Conservation (phyloP, 768 basidiomycete species). For the Tubosaeta sp. region DNA sequence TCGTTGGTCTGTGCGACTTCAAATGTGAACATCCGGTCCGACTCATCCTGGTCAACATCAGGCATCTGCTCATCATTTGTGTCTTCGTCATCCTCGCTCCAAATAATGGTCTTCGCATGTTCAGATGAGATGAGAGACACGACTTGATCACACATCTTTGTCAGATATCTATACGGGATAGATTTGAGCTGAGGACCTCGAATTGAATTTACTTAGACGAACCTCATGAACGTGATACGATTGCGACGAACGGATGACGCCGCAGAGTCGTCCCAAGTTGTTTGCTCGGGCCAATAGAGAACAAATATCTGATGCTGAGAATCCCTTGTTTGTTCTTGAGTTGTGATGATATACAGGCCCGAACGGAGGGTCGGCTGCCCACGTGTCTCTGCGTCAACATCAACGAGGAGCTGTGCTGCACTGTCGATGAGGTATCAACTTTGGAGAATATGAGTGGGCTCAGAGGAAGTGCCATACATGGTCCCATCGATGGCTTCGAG, state of each 20-base stretch:
- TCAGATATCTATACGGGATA: constrained; percentile 45
- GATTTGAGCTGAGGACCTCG: background rate
- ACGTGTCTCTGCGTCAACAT: constrained; percentile 4
- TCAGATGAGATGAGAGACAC: constrained; percentile 47
- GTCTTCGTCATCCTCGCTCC: constrained; percentile 31
- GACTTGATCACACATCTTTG: constrained; percentile 54
- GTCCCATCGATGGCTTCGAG: constrained; percentile 35
- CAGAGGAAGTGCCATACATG: constrained; percentile 31
- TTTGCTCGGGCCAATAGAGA: constrained; percentile 60
- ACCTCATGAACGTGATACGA: constrained; percentile 62
- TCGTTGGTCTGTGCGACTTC: constrained; percentile 52
- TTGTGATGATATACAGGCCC: constrained; percentile 17
- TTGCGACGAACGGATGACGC: constrained; percentile 44
- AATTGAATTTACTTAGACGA: background rate
- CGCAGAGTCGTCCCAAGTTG: constrained; percentile 53
- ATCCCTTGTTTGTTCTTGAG: background rate
- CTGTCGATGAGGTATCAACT: constrained; percentile 1
- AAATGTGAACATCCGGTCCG: constrained; percentile 49
- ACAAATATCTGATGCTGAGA: constrained; percentile 36
- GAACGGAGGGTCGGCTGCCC: constrained; percentile 17
- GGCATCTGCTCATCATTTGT: constrained; percentile 25
- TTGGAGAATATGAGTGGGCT: background rate
- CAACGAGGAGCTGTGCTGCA: constrained; percentile 10
- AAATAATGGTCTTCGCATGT: constrained; percentile 43
- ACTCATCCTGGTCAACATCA: constrained; percentile 37